A percentile compares a stretch with the other conserved stretches of the same genome.
Conservation (phyloP, 2,329 filamentous ascomycete genomes). For the Penicillium paneum region DNA sequence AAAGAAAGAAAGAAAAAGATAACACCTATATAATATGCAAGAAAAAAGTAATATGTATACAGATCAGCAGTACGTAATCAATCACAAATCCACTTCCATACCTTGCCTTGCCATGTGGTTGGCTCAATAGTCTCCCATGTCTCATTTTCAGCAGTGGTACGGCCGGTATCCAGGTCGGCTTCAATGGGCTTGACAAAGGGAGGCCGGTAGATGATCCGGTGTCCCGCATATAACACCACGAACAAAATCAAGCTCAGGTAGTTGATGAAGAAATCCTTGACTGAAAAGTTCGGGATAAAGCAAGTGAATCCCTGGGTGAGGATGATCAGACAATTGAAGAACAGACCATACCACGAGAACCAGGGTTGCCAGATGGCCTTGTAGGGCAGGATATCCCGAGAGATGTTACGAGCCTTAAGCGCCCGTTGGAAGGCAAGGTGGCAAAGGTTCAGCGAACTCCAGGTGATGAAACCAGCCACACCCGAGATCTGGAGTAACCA, state of each 20-base stretch:
- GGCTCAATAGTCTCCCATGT: slow-evolving; percentile 35
- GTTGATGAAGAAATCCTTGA: slow-evolving; percentile 59
- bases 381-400: slow-evolving; percentile 61
- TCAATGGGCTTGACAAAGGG: slow-evolving; percentile 39
- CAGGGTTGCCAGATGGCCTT: slow-evolving; percentile 61
- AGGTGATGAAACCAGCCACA: slow-evolving; percentile 36
- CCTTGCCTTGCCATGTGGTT: slow-evolving; percentile 30
- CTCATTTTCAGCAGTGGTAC: slow-evolving; percentile 34
- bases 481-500: slow-evolving; percentile 36
- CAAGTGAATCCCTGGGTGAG: slow-evolving; percentile 66
- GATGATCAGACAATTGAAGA: slow-evolving; percentile 63
- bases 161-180: slow-evolving; percentile 45
- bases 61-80: slow-evolving; percentile 2
- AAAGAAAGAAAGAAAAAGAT: background rate
- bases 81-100: slow-evolving; percentile 24
- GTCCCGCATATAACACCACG: slow-evolving; percentile 55
- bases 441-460: slow-evolving; percentile 45
- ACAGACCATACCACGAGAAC: slow-evolving; percentile 62
- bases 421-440: slow-evolving; percentile 63
- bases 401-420: slow-evolving; percentile 55
- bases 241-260: slow-evolving; percentile 66
- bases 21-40: background rate
- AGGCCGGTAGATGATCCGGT: slow-evolving; percentile 50
- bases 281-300: slow-evolving; percentile 59
- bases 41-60: background rate